Base-by-base conservation (phyloP, 768 basidiomycete species). In the Steccherinum ochraceum region DNA sequence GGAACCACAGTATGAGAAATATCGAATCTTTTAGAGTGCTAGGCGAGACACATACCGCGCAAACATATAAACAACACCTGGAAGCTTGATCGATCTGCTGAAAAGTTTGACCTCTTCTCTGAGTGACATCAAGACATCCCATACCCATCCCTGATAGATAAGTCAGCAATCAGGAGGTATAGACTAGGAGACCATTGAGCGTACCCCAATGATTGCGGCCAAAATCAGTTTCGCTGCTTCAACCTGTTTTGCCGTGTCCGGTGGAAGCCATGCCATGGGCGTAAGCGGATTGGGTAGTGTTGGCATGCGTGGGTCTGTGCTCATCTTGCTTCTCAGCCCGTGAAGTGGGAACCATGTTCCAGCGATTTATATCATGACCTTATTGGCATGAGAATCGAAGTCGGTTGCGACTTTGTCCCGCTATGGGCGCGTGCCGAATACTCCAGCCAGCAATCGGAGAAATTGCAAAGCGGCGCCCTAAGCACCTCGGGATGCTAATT, bases 241-340 rank as follows among this genome's bases (percentile, higher is more conserved):
- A 11, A 50, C 39, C 40, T 50, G 49, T 7, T 21, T 18, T 12
- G 21, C 49, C 20, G 42, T 50, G 49, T 50, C 49, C 24, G 40
- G n/a, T 18, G 49, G 49, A n/a, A 50, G 49, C 49, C 49, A 50
- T 43, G 49, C 49, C 39, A 50, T 30, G 5, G 49, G 40, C 11
- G 49, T 50, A 3, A 23, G 12, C 3, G 49, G 40, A 50, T 50
- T 50, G 23, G 49, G 49, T 20, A 50, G 49, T 12, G 19, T 13
- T 16, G 46, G 46, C 13, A 27, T n/a, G n/a, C n/a, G n/a, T n/a
- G n/a, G n/a, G n/a, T n/a, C n/a, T n/a, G n/a, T n/a, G n/a, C n/a
- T n/a, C n/a, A n/a, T n/a, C n/a, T n/a, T n/a, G n/a, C n/a, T n/a
- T n/a, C n/a, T n/a, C n/a, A n/a, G n/a, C n/a, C n/a, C n/a, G n/a